Conservation (phyloP, 73 alveolate genomes). For the Halteria grandinella region DNA sequence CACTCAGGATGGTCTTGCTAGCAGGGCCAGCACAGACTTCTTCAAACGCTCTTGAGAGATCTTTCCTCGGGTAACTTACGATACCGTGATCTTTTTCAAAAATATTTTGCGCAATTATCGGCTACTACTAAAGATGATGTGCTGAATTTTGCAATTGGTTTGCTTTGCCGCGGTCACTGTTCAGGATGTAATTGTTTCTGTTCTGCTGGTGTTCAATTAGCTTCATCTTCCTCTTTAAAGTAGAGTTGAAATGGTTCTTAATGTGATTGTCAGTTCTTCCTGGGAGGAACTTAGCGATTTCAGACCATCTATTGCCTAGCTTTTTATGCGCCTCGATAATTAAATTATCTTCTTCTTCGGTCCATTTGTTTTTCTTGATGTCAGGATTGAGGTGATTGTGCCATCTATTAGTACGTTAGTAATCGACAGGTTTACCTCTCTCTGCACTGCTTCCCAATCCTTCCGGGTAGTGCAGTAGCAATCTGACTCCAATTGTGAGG, state of each 20-base stretch:
- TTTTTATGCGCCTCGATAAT: slow-evolving; percentile 77
- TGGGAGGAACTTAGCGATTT: slow-evolving; percentile 82
- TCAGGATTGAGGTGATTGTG: slow-evolving; percentile 86
- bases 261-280: slow-evolving; percentile 91
- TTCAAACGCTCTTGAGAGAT: slow-evolving; percentile 45
- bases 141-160: neutral
- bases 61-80: slow-evolving; percentile 2
- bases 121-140: slow-evolving; percentile 2
- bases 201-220: slow-evolving; percentile 45
- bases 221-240: slow-evolving; percentile 75
- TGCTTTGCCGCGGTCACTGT: slow-evolving; percentile 21
- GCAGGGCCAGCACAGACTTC: slow-evolving; percentile 4
- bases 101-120: neutral
- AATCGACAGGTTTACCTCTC: slow-evolving; percentile 71
- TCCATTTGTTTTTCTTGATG: slow-evolving; percentile 88
- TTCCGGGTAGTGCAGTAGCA: slow-evolving; percentile 83
- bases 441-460: slow-evolving; percentile 89
- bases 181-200: slow-evolving; percentile 24
- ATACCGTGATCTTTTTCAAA: neutral
- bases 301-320: slow-evolving; percentile 91
- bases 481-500: slow-evolving; percentile 86
- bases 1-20: neutral
- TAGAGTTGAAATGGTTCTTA: slow-evolving; percentile 87
- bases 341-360: slow-evolving; percentile 86
- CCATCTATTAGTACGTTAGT: slow-evolving; percentile 54